Percentiles rank a stretch among this genome's conserved stretches.
phyloP scores from a whole-genome alignment of 495 filamentous ascomycete genomes.

The Xylaria bambusicola region DNA sequence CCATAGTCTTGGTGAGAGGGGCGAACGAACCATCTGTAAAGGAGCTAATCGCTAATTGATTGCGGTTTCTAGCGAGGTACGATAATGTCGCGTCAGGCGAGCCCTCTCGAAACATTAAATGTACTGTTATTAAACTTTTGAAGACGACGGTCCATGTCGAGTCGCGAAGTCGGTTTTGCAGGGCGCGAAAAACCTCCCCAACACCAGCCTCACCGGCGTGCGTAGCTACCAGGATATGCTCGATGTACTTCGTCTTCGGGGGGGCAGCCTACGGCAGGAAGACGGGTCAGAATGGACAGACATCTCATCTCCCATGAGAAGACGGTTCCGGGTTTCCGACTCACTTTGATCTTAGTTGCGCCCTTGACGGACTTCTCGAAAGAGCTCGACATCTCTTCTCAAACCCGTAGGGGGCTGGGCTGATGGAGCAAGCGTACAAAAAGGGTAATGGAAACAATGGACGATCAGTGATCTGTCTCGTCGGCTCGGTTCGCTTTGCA shows the following conservation, averaged over 20 bases:
- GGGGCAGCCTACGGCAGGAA: slow-evolving; percentile 70
- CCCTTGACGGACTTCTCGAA: slow-evolving; percentile 94
- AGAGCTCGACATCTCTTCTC: slow-evolving; percentile 66
- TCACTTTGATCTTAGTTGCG: slow-evolving; percentile 90
- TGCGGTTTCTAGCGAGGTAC: slow-evolving; percentile 81
- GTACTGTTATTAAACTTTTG: slow-evolving; percentile 92
- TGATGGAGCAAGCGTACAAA: not conserved
- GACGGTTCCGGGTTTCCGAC: slow-evolving; percentile 24
- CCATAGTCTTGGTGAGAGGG: not conserved
- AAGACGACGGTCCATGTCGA: slow-evolving; percentile 97
- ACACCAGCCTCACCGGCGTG: slow-evolving; percentile 94
- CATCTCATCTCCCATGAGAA: slow-evolving; percentile 5
- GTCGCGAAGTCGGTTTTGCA: slow-evolving; percentile 86
- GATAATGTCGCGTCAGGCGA: slow-evolving; percentile 84
- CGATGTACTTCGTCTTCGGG: slow-evolving; percentile 99
- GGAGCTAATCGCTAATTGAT: slow-evolving; percentile 80
- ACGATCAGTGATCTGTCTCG: not conserved
- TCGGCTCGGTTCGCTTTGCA: not conserved
- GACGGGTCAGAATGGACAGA: slow-evolving; percentile 22
- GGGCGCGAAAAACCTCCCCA: slow-evolving; percentile 89
- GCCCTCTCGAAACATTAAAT: slow-evolving; percentile 96
- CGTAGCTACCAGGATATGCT: slow-evolving; percentile 94
- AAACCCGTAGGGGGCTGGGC: not conserved
- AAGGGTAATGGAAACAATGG: not conserved
- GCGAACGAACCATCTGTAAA: slow-evolving; percentile 87